These are phyloP conservation scores for Nicotiana noctiflora DNA, from an alignment of 257 asterid species.

Conservation along the genomic window DNA sequence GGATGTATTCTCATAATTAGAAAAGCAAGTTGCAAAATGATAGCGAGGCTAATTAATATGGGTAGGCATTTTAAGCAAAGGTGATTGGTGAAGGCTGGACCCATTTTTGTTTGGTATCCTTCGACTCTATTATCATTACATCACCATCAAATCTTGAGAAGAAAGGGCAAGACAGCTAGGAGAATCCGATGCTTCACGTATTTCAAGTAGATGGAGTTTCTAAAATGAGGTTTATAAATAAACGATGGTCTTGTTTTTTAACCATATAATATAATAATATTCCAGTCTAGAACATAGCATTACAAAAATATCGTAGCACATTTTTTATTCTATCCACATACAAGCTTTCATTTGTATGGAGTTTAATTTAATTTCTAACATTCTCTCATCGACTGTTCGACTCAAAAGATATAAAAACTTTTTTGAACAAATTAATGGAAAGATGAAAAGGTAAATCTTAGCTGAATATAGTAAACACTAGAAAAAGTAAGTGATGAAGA, in stretches of 20 bases:
- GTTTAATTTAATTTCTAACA: background rate
- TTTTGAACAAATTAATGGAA: too few relatives aligned
- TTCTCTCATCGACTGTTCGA: too few relatives aligned
- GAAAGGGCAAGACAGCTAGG: slow-evolving; percentile 9
- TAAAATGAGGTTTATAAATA: background rate
- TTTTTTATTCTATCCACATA: background rate
- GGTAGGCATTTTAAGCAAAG: background rate
- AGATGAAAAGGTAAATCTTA: too few relatives aligned
- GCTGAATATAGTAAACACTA: too few relatives aligned
- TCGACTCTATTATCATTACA: background rate
- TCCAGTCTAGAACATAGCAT: background rate
- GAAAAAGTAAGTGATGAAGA: too few relatives aligned
- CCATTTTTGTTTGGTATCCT: background rate
- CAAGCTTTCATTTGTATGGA: background rate
- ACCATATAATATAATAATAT: background rate
- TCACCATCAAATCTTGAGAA: background rate
- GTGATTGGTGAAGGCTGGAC: background rate
- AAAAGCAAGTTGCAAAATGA: background rate
- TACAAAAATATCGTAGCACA: background rate
- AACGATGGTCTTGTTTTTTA: background rate
- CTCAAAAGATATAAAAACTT: too few relatives aligned
- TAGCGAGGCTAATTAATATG: background rate
- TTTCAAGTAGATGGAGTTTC: background rate
- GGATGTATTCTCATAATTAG: background rate
- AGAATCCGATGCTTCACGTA: slow-evolving; percentile 15